Evolutionary conservation across 108 stramenopile genomes (phyloP), one percentile per base, ranked within the genome.

Genomic region (Aurantiochytrium sp.): DNA sequence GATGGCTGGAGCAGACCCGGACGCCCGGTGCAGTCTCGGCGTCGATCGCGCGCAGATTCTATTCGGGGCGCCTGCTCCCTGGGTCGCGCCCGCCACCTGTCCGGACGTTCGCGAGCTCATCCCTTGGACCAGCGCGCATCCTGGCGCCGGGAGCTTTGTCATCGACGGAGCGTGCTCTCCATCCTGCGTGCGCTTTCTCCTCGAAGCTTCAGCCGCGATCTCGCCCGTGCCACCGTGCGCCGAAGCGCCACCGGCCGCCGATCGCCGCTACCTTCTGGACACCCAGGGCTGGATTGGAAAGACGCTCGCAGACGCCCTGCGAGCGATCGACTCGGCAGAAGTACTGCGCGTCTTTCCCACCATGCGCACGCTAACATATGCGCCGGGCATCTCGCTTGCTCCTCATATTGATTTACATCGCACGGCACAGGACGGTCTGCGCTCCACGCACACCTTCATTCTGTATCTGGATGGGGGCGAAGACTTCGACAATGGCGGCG

Each of bases 381-480:
- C 73, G n/a, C 73, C 42, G 6, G 42, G 73, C 1, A 48, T 41
- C 0, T 81, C 39, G 6, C 73, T 81, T 81, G 73, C 73, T 15
- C 73, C 73, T 6, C 73, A 81, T 48, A 48, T 81, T 41, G 73
- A 81, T 30, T 24, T 81, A 12, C 45, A 41, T 81, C 73, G 73
- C 73, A 41, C 39, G 39, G 73, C 50, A 12, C 45, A 12, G 17
- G 73, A 81, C 1, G 73, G 73, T 0, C 12, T 48, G 6, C 39
- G 42, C 39, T 81, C 73, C 12, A 81, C 73, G 45, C 73, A 81
- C 45, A 81, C 73, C 19, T 81, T 81, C 45, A 81, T 81, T 48
- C 32, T 81, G 24, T 81, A 81, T 24, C 45, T 81, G 21, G 73
- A 81, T 27, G 73, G 45, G n/a, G 17, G 45, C 2, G 21, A 81